These are phyloP conservation scores for Guyanaporus albipodus DNA, from an alignment of 768 basidiomycete genomes.

Conservation along the genomic window DNA sequence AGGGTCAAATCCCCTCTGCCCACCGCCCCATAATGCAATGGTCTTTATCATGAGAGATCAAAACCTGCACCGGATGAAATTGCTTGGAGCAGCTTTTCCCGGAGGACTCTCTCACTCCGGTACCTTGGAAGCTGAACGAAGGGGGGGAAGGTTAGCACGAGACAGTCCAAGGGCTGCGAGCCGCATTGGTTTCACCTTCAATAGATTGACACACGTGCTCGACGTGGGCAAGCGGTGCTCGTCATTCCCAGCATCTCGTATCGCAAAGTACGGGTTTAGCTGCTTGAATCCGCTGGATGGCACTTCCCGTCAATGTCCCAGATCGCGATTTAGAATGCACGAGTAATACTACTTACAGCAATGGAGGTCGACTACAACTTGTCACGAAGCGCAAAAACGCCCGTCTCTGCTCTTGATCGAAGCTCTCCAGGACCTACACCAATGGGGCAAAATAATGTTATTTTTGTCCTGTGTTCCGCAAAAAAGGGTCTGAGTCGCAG, in stretches of 20 bases:
- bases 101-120: slow-evolving; percentile 55
- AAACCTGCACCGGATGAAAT: slow-evolving; percentile 89
- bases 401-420: slow-evolving; percentile 76
- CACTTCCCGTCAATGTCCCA: too few relatives aligned
- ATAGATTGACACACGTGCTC: slow-evolving; percentile 87
- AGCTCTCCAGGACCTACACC: slow-evolving; percentile 74
- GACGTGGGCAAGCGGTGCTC: slow-evolving; percentile 66
- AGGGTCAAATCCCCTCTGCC: background rate
- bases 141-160: background rate
- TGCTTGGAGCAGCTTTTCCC: slow-evolving; percentile 77
- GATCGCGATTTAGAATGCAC: too few relatives aligned
- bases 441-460: background rate
- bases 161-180: background rate
- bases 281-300: slow-evolving; percentile 72
- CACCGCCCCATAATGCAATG: background rate
- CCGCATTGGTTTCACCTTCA: slow-evolving; percentile 56
- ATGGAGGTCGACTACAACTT: slow-evolving; percentile 83
- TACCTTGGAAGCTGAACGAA: slow-evolving; percentile 63
- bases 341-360: slow-evolving; percentile 55
- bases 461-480: background rate
- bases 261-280: slow-evolving; percentile 82
- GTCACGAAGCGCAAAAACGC: slow-evolving; percentile 88
- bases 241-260: slow-evolving; percentile 77
- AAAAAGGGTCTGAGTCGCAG: background rate
- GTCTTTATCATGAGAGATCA: slow-evolving; percentile 65